Percentiles rank a stretch among this genome's conserved stretches.
These are phyloP conservation scores for Ilex aquifolium DNA, from an alignment of 257 asterid species.

Conservation along the genomic window DNA sequence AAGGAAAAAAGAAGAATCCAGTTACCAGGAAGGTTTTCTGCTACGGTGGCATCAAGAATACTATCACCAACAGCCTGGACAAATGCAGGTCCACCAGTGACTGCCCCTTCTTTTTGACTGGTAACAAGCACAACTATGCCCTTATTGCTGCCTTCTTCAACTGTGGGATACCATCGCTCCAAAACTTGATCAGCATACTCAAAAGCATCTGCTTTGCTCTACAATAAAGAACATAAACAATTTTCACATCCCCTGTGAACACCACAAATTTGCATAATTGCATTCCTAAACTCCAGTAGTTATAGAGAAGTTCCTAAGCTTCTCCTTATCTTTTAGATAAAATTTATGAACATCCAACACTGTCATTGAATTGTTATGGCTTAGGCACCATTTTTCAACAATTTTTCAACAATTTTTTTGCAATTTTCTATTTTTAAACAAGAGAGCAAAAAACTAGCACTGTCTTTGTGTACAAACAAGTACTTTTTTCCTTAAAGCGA, in stretches of 20 bases:
- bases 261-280: no score
- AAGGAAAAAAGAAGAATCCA: neutral
- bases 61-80: slow-evolving; percentile 85
- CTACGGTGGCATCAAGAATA: slow-evolving; percentile 83
- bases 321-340: no score
- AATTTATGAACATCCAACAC: no score
- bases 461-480: no score
- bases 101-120: slow-evolving; percentile 97
- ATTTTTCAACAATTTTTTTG: no score
- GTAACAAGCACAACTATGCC: slow-evolving; percentile 95
- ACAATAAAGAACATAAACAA: slow-evolving; percentile 8
- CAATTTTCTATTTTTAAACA: no score
- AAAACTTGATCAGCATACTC: slow-evolving; percentile 94
- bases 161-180: slow-evolving; percentile 84
- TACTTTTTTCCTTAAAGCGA: no score
- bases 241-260: neutral
- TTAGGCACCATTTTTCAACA: no score
- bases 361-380: no score
- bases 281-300: no score
- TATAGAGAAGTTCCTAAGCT: no score
- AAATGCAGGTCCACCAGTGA: slow-evolving; percentile 96
- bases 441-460: no score
- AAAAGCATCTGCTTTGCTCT: slow-evolving; percentile 99
- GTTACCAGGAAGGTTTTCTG: slow-evolving; percentile 92
- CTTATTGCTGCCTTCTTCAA: slow-evolving; percentile 78